Conservation (phyloP, 2,329 filamentous ascomycete species). For the Aspergillus fijiensis region DNA sequence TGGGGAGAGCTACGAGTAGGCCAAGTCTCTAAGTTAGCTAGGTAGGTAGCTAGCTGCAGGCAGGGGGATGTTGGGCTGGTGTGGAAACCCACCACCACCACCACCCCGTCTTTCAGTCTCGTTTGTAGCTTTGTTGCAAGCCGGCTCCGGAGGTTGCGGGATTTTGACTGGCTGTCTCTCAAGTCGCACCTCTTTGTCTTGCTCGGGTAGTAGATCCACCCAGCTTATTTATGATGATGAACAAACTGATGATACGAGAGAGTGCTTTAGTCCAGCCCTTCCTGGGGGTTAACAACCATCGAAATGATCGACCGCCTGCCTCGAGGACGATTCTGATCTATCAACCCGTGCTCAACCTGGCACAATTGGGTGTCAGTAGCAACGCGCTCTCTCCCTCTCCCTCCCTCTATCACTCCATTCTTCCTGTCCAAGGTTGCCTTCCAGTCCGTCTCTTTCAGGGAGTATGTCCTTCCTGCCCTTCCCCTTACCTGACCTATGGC, state of each 20-base stretch:
- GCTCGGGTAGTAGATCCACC: constrained; percentile 1
- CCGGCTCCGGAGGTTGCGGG: too few relatives aligned
- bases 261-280: not conserved
- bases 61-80: not conserved
- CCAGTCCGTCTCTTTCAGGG: not conserved
- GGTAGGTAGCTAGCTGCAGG: not conserved
- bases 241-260: not conserved
- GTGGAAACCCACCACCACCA: not conserved
- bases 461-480: not conserved
- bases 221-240: not conserved
- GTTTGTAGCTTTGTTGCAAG: too few relatives aligned
- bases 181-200: constrained; percentile 2
- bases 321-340: not conserved
- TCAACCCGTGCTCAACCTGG: not conserved
- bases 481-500: constrained; percentile 15
- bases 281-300: not conserved
- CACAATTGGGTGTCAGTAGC: not conserved
- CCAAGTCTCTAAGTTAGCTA: not conserved
- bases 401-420: not conserved
- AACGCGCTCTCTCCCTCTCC: not conserved
- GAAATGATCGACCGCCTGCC: not conserved
- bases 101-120: too few relatives aligned
- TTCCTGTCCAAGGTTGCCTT: not conserved
- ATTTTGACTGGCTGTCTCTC: not conserved
- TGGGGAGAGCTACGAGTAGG: constrained; percentile 1